Evolutionary conservation across 176 grass and related monocot genomes (phyloP), one percentile per base, ranked within the genome.

Genomic region (Coix lacrymajobi): DNA sequence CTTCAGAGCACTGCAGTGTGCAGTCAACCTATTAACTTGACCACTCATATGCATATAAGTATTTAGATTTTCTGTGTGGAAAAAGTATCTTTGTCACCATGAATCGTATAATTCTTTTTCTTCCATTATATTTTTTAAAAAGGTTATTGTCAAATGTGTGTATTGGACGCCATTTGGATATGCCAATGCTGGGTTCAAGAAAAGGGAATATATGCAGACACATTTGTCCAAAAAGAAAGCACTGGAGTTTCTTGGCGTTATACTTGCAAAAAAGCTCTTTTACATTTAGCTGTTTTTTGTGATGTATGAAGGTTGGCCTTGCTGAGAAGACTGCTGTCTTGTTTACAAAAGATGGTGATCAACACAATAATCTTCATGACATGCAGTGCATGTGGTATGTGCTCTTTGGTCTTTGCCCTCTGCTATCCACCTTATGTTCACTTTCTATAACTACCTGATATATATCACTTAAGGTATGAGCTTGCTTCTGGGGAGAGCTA

Each of bases 341-440:
- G 80, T 99, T 99, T 71, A 99, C 97, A 45, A 99, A 99, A 87
- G 97, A 99, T 12, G 93, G 97, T 34, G 97, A 99, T 67, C 97
- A 99, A 81, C 97, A 99, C 77, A 99, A 96, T 85, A 99, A 96
- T 89, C 91, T 99, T 79, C 91, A 96, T 85, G 97, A 99, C 87
- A 99, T 99, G 97, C 97, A 99, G 69, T 96, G 97, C 91, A 99
- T 99, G 91, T 99, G 97, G 97, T 98, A 82, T 24, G 48, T 68
- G 45, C 41, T 68, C 16, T 74, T 45, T 68, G 45, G 36, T 68
- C 16, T 74, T 45, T 46, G 2, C 54, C 11, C 66, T 41, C 68
- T 34, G 72, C 63, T 65, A 46, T 39, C 19, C 15, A 16, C 75
- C n/a, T 49, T 51, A 75, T 85, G 48, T 54, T 58, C 25, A 43